Evolutionary conservation across 345 rosid genomes (phyloP).

Genomic region (Dovyalis caffra): DNA sequence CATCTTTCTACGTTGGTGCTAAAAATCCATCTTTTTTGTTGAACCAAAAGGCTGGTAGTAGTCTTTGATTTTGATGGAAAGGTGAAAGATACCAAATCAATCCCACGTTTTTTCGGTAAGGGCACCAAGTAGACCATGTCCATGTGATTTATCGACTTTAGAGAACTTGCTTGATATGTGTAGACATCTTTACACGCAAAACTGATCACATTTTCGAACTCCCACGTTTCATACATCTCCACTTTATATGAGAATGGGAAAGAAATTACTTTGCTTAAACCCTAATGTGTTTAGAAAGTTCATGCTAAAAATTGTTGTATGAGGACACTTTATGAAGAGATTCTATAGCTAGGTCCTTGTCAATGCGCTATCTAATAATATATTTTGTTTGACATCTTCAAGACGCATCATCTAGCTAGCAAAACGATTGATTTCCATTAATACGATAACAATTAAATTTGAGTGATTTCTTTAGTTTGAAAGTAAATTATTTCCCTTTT

Average conservation of each 20-base stretch:
- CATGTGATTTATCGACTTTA: conserved; percentile 40
- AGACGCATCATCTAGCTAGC: no score
- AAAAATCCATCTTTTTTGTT: background rate
- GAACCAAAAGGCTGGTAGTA: background rate
- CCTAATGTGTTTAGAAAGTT: background rate
- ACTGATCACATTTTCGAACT: background rate
- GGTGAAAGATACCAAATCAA: background rate
- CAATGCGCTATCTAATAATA: no score
- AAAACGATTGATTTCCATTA: no score
- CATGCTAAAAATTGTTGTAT: background rate
- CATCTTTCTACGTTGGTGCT: background rate
- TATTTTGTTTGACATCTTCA: no score
- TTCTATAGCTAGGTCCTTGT: no score
- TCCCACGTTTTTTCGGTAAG: conserved; percentile 12
- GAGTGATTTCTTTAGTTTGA: no score
- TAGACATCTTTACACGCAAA: conserved; percentile 28
- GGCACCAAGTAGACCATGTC: conserved; percentile 29
- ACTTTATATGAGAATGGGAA: background rate
- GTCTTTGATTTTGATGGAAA: background rate
- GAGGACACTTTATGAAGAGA: background rate
- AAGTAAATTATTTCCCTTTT: no score
- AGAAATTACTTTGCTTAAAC: background rate
- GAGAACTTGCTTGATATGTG: conserved; percentile 26
- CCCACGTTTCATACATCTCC: conserved; percentile 14
- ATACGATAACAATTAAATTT: no score